phyloP scores from a whole-genome alignment of 1,284 basidiomycete genomes.

The Moesziomyces globuligerus region DNA sequence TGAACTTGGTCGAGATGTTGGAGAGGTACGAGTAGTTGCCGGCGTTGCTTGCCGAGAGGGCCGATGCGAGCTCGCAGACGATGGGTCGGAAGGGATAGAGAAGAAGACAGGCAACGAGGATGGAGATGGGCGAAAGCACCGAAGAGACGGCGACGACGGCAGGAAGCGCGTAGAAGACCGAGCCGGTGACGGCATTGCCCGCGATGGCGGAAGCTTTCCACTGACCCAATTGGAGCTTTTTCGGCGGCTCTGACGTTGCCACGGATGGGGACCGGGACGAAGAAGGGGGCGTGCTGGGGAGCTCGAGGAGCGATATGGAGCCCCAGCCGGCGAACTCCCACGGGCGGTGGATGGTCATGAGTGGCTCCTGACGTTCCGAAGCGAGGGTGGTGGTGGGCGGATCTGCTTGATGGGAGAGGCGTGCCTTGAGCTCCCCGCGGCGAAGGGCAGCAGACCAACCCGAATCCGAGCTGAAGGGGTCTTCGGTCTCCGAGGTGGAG shows the following conservation, averaged over 20 bases:
- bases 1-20: conserved; percentile 43
- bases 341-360: conserved; percentile 42
- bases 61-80: conserved; percentile 51
- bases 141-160: conserved; percentile 51
- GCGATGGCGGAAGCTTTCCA: conserved; percentile 52
- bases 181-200: conserved; percentile 57
- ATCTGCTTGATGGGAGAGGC: neutral
- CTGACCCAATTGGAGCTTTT: conserved; percentile 35
- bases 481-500: neutral
- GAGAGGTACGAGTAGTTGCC: conserved; percentile 51
- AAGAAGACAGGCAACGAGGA: conserved; percentile 50
- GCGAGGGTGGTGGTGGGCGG: conserved; percentile 22
- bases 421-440: conserved; percentile 30
- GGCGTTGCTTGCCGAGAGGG: conserved; percentile 43
- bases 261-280: neutral
- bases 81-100: conserved; percentile 54
- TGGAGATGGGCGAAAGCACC: conserved; percentile 49
- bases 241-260: neutral
- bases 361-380: conserved; percentile 37
- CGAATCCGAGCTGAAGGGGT: conserved; percentile 13
- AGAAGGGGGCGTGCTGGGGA: conserved; percentile 8
- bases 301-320: conserved; percentile 53
- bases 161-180: conserved; percentile 56
- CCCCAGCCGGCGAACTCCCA: conserved; percentile 62
- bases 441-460: conserved; percentile 29